A percentile compares a stretch with the other conserved stretches of the same genome.
Evolutionary conservation across 2,329 filamentous ascomycete species (phyloP).

Genomic region (Fusarium pseudoanthophilum): DNA sequence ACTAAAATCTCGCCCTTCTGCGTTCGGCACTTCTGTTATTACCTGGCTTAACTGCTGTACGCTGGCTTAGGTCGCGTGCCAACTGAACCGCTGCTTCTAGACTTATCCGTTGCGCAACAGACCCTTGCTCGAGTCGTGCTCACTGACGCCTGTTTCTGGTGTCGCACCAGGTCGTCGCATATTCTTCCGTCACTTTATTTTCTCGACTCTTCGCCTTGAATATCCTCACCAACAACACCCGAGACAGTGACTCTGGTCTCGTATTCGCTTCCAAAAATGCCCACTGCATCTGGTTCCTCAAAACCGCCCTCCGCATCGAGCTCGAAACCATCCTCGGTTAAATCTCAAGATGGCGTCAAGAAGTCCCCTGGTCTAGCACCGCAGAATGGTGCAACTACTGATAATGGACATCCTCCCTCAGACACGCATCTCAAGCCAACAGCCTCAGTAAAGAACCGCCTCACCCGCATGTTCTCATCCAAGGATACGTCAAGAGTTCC

Average conservation of each 20-base stretch:
- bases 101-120: constrained; percentile 37
- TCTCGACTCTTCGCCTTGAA: constrained; percentile 2
- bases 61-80: constrained; percentile 26
- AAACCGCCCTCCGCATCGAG: constrained; percentile 56
- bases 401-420: constrained; percentile 41
- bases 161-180: constrained; percentile 32
- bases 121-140: constrained; percentile 36
- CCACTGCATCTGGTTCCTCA: constrained; percentile 46
- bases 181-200: constrained; percentile 18
- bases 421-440: constrained; percentile 42
- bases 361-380: constrained; percentile 54
- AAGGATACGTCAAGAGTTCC: constrained; percentile 58
- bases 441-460: constrained; percentile 70
- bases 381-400: constrained; percentile 52
- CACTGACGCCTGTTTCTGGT: constrained; percentile 19
- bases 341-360: constrained; percentile 57
- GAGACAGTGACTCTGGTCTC: constrained; percentile 20
- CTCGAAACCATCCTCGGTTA: constrained; percentile 62
- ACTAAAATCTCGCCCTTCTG: constrained; percentile 13
- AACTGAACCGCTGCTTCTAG: constrained; percentile 32
- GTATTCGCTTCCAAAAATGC: constrained; percentile 46
- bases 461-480: constrained; percentile 73
- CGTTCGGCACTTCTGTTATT: constrained; percentile 26
- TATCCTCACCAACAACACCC: constrained; percentile 10
- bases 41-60: constrained; percentile 33